Evolutionary conservation across 768 basidiomycete genomes (phyloP).

Genomic region (Lactifluus pinguis): DNA sequence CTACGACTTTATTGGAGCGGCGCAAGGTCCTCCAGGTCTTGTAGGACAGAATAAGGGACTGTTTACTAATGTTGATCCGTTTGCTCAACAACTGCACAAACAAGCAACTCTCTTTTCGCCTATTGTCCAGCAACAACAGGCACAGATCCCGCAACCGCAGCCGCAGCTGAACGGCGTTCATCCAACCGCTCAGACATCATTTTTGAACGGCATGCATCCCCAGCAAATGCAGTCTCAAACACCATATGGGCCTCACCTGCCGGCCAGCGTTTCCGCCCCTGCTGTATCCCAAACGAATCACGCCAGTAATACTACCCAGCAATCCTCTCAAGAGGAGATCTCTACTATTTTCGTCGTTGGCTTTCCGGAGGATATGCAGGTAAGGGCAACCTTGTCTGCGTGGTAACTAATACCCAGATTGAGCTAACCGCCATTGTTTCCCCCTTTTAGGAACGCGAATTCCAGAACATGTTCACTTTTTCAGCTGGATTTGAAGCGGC

Average conservation of each 20-base stretch:
- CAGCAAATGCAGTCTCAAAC: constrained; percentile 54
- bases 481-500: constrained; percentile 94
- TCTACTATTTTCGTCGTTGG: constrained; percentile 98
- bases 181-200: constrained; percentile 27
- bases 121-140: constrained; percentile 29
- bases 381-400: constrained; percentile 29
- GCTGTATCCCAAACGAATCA: constrained; percentile 18
- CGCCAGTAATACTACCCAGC: constrained; percentile 25
- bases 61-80: constrained; percentile 15
- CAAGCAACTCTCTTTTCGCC: constrained; percentile 24
- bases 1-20: constrained; percentile 14
- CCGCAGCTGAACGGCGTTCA: constrained; percentile 28
- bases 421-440: constrained; percentile 11
- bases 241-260: constrained; percentile 64
- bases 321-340: constrained; percentile 66
- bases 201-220: constrained; percentile 32
- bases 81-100: constrained; percentile 18
- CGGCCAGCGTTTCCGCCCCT: constrained; percentile 31
- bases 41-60: constrained; percentile 14
- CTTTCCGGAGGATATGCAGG: constrained; percentile 98
- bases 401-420: constrained; percentile 10
- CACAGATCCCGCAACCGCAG: constrained; percentile 28
- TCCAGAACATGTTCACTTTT: constrained; percentile 99
- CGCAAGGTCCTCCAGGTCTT: constrained; percentile 10
- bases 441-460: constrained; percentile 80